Conservation (phyloP, 164 flowering plant genomes). For the Macadamia integrifolia region DNA sequence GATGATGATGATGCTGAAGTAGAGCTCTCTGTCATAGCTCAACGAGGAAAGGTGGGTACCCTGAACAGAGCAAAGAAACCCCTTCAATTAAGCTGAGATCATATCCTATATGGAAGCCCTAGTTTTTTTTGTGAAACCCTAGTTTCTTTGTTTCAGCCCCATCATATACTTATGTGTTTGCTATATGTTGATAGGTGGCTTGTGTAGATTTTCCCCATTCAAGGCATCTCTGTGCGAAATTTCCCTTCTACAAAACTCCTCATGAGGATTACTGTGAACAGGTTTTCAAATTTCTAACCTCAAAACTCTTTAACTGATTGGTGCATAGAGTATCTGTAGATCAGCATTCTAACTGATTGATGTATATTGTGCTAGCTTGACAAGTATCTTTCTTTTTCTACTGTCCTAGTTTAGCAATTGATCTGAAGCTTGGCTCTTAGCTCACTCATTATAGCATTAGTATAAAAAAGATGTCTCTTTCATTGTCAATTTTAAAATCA, state of each 20-base stretch:
- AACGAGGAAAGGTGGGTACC: neutral
- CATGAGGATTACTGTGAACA: neutral
- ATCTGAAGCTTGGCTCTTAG: no score
- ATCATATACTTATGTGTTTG: neutral
- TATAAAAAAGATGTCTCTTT: no score
- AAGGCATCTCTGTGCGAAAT: constrained; percentile 6
- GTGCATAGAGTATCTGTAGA: no score
- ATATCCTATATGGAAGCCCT: neutral
- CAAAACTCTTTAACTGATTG: no score
- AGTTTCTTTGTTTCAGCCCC: no score
- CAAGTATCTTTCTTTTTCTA: no score
- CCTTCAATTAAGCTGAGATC: neutral
- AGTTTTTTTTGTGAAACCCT: neutral
- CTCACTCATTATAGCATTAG: no score
- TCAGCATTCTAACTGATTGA: no score
- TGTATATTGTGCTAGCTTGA: no score
- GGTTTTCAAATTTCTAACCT: neutral
- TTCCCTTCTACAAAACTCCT: constrained; percentile 4
- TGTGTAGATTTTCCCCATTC: constrained; percentile 11
- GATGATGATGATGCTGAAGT: no score
- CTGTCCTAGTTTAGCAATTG: no score
- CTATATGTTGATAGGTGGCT: neutral
- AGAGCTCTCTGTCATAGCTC: neutral
- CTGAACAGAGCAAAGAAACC: neutral
- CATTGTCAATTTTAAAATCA: no score